phyloP scores from a whole-genome alignment of 2,329 filamentous ascomycete genomes.

The Penicillium occitanis region DNA sequence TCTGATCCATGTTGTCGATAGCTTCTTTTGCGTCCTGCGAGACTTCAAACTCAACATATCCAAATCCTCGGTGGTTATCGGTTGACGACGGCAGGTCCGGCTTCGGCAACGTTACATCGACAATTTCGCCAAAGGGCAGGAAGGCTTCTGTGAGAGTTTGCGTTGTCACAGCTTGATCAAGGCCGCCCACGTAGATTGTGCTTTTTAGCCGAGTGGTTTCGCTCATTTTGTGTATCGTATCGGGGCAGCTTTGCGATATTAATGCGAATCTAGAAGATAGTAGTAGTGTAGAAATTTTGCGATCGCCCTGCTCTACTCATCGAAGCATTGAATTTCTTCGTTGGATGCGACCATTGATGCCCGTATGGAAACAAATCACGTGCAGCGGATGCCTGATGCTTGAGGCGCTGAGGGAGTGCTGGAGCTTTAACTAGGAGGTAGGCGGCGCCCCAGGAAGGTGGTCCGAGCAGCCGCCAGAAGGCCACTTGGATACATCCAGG shows the following conservation, averaged over 20 bases:
- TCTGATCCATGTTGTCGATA: slow-evolving; percentile 98
- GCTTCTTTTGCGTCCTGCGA: slow-evolving; percentile 85
- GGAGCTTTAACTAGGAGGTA: slow-evolving; percentile 4
- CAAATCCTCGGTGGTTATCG: slow-evolving; percentile 86
- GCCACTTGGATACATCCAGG: slow-evolving; percentile 40
- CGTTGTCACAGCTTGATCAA: slow-evolving; percentile 74
- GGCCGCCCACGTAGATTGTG: slow-evolving; percentile 87
- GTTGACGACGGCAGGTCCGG: slow-evolving; percentile 76
- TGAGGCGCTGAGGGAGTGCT: slow-evolving; percentile 10
- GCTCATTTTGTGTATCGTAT: slow-evolving; percentile 54
- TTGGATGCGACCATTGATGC: background rate
- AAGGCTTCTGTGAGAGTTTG: slow-evolving; percentile 84
- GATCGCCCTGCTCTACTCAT: background rate
- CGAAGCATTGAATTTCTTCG: background rate
- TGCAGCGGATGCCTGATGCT: slow-evolving; percentile 10
- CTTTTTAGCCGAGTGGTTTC: slow-evolving; percentile 81
- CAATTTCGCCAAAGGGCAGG: slow-evolving; percentile 93
- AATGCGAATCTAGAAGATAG: background rate
- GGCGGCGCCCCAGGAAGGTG: slow-evolving; percentile 6
- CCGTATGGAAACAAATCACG: slow-evolving; percentile 16
- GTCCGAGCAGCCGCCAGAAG: slow-evolving; percentile 25
- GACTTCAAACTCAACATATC: slow-evolving; percentile 92
- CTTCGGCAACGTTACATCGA: slow-evolving; percentile 86
- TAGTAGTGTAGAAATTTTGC: no score
- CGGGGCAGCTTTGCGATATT: background rate